Percentiles rank a stretch among this genome's conserved stretches.
Evolutionary conservation across 2,329 filamentous ascomycete genomes (phyloP).

Genomic region (Rosellinia necatrix): DNA sequence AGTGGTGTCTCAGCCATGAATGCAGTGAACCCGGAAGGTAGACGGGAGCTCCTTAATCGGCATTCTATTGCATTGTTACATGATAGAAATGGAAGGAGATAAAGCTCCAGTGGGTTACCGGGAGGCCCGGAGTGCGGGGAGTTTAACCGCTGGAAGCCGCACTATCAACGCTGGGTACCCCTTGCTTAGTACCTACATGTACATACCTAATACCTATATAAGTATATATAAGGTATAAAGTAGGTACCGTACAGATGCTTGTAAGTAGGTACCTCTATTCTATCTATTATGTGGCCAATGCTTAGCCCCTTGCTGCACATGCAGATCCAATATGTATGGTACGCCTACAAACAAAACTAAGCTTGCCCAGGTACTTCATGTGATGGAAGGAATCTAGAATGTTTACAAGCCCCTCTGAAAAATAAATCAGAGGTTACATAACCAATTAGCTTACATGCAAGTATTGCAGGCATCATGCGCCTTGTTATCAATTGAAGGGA

Average conservation of each 20-base stretch:
- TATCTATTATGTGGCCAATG: constrained; percentile 22
- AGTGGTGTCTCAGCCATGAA: constrained; percentile 1
- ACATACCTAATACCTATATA: background rate
- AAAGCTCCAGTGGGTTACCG: constrained; percentile 20
- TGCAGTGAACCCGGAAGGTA: background rate
- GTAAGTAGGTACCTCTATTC: background rate
- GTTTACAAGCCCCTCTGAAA: too few species aligned
- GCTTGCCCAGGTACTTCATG: background rate
- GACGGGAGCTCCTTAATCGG: constrained; percentile 26
- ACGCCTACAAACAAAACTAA: too few species aligned
- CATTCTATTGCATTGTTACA: background rate
- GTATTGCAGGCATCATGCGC: background rate
- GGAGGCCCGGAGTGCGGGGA: constrained; percentile 23
- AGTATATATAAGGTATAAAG: background rate
- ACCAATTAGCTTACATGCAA: background rate
- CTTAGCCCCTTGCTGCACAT: constrained; percentile 23
- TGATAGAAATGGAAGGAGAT: constrained; percentile 15
- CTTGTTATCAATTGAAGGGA: background rate
- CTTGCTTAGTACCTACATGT: background rate
- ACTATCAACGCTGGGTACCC: background rate
- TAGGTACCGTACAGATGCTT: too few species aligned
- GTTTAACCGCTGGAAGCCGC: constrained; percentile 23
- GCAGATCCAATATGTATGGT: background rate
- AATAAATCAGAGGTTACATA: too few species aligned
- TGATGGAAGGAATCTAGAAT: background rate